Base-by-base conservation (phyloP, 129 eudicot genomes). In the Heracleum sosnowskyi region DNA sequence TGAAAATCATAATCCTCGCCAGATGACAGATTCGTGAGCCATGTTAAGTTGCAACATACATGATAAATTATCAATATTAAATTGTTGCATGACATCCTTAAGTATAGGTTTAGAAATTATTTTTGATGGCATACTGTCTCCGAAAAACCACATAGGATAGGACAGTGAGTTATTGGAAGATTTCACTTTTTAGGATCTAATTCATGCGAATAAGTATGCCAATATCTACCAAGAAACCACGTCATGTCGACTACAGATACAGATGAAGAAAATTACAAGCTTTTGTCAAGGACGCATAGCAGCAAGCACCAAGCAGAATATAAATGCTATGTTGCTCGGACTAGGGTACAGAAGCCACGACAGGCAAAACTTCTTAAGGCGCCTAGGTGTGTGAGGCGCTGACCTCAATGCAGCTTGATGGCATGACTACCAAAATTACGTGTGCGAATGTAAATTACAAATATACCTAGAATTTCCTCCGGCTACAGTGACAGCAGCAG, bases 401-500 rank as follows among this genome's bases (percentile, higher is more conserved):
- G 66, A 1, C 68, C 16, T 26, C 11, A 60, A 60, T 60, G 6
- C 33, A 1, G 26, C 68, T 60, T n/a, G 5, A 60, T 60, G 16
- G 28, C 13, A 55, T 57, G 31, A 57, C 31, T 57, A 60, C 68
- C 10, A 26, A 33, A 60, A 10, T n/a, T 26, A 26, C 6, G 31
- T 60, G 16, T n/a, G 68, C 26, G 34, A 26, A n/a, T 60, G 68
- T 60, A n/a, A 60, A 60, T 10, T n/a, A 60, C 12, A 37, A 57
- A 34, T 7, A 41, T 40, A 95, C 98, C 93, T 95, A 74, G 97
- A 77, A 51, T 90, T 86, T 79, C 98, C 98, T 36, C 98, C 98
- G 35, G 98, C 97, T 69, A 90, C 98, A 63, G 93, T 83, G 83
- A 95, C 97, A 13, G 98, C 98, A 79, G 98, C 98, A 79, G 98